Conservation (phyloP, 495 filamentous ascomycete genomes). For the Neohortaea acidophila region DNA sequence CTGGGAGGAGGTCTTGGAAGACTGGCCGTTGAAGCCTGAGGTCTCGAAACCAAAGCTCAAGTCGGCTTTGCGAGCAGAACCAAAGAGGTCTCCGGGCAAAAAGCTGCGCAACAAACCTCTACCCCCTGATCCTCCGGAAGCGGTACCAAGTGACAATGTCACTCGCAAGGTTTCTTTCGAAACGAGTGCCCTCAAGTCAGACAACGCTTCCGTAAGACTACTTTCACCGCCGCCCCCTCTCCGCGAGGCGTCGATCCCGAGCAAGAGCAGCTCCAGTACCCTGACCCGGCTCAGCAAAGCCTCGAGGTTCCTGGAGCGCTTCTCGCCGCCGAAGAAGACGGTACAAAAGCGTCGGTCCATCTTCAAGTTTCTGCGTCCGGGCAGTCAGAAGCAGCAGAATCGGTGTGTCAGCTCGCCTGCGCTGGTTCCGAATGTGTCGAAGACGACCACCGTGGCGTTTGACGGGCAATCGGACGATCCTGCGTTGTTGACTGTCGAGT, state of each 20-base stretch:
- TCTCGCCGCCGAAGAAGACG: conserved; percentile 10
- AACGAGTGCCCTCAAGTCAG: not conserved
- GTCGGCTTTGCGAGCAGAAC: not conserved
- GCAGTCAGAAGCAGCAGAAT: conserved; percentile 14
- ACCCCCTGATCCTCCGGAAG: no score
- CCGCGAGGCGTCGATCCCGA: not conserved
- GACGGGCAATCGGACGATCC: conserved; percentile 13
- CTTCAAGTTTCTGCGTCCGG: conserved; percentile 16
- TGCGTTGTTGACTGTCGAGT: conserved; percentile 6
- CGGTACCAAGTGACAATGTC: not conserved
- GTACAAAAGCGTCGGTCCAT: conserved; percentile 15
- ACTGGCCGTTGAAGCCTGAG: conserved; percentile 3
- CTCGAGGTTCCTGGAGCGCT: conserved; percentile 8
- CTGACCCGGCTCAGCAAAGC: conserved; percentile 5
- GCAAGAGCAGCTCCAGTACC: conserved; percentile 8
- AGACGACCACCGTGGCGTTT: not conserved
- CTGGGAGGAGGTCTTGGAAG: conserved; percentile 1
- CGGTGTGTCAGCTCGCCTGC: conserved; percentile 15
- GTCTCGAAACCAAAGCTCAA: not conserved
- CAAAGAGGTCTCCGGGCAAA: not conserved
- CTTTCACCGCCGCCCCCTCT: conserved; percentile 1
- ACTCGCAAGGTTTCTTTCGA: conserved; percentile 1
- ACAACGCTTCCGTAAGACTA: conserved; percentile 2
- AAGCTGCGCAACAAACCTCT: not conserved
- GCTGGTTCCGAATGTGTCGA: not conserved